Evolutionary conservation across 257 asterid species (phyloP).

Genomic region (Nicotiana knightiana): DNA sequence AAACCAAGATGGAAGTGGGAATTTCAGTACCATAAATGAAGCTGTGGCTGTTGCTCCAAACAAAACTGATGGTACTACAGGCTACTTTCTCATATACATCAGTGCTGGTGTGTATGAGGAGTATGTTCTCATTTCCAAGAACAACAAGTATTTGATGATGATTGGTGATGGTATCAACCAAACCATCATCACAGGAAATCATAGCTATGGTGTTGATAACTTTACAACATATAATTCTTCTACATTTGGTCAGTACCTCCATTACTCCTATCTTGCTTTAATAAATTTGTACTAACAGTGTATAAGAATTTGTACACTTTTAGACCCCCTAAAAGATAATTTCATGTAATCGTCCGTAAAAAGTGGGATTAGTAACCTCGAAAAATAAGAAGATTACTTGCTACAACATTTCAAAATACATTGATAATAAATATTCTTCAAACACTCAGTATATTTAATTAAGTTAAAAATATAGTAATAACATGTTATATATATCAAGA

Average conservation of each 20-base stretch:
- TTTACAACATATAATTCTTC: conserved; percentile 29
- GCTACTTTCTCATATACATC: conserved; percentile 20
- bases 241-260: conserved; percentile 22
- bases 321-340: too few species aligned
- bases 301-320: too few species aligned
- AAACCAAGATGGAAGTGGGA: conserved; percentile 28
- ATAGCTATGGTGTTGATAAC: conserved; percentile 17
- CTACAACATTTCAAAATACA: too few species aligned
- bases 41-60: conserved; percentile 27
- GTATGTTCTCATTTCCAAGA: conserved; percentile 21
- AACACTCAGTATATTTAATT: too few species aligned
- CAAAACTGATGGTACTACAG: conserved; percentile 8
- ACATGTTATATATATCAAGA: not conserved
- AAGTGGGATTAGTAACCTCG: too few species aligned
- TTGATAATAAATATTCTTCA: too few species aligned
- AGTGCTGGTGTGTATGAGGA: conserved; percentile 26
- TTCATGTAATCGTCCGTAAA: too few species aligned
- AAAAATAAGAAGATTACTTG: too few species aligned
- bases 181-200: conserved; percentile 27
- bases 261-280: not conserved
- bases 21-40: conserved; percentile 17
- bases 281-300: too few species aligned
- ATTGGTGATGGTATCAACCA: conserved; percentile 32
- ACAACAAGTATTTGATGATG: conserved; percentile 29
- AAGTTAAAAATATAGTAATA: not conserved